phyloP scores from a whole-genome alignment of 176 grass and related monocot genomes.

The Musa schizocarpa region DNA sequence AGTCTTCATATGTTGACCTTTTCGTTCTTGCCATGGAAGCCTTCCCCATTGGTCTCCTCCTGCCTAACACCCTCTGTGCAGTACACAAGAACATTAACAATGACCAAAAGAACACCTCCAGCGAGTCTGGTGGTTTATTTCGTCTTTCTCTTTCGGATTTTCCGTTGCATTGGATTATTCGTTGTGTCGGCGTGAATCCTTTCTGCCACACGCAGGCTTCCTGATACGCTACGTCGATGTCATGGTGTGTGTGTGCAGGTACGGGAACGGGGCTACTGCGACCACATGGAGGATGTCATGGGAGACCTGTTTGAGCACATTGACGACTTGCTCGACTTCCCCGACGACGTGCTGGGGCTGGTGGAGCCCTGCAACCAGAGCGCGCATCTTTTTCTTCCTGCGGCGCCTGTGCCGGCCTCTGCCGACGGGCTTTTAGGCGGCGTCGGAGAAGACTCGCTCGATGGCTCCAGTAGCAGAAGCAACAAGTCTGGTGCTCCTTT shows the following conservation, averaged over 20 bases:
- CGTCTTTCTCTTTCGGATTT: too few species aligned
- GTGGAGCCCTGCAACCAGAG: conserved; percentile 37
- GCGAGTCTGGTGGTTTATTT: too few species aligned
- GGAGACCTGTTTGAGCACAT: conserved; percentile 91
- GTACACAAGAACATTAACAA: too few species aligned
- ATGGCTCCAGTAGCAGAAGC: background rate
- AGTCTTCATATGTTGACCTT: too few species aligned
- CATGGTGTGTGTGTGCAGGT: background rate
- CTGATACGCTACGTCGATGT: background rate
- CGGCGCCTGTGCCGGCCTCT: background rate
- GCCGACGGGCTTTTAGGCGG: background rate
- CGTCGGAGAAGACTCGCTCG: conserved; percentile 18
- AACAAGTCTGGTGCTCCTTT: background rate
- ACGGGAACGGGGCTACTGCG: background rate
- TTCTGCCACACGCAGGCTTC: too few species aligned
- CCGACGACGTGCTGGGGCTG: conserved; percentile 51
- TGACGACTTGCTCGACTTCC: conserved; percentile 91
- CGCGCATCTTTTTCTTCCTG: conserved; percentile 9
- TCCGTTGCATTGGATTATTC: too few species aligned
- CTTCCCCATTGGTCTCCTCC: too few species aligned
- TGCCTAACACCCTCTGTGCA: too few species aligned
- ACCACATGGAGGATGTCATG: background rate
- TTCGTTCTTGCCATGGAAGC: too few species aligned
- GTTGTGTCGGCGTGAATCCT: too few species aligned
- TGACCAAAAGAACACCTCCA: too few species aligned